phyloP scores from a whole-genome alignment of 2,329 filamentous ascomycete genomes.

The Ascochyta fabae region DNA sequence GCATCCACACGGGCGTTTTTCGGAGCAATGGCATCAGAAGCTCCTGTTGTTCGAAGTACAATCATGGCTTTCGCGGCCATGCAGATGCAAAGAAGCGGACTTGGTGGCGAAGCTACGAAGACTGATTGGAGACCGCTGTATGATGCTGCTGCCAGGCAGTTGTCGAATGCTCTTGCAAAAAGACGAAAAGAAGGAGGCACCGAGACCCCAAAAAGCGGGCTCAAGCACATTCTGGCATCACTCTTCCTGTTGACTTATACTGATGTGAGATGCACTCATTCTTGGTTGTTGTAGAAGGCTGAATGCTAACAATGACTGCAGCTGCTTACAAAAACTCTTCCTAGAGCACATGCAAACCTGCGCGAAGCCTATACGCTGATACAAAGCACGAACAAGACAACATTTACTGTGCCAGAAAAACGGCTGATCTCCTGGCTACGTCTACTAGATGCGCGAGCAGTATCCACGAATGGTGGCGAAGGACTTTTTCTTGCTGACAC shows the following conservation, averaged over 20 bases:
- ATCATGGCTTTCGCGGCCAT: slow-evolving; percentile 61
- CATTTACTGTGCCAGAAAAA: slow-evolving; percentile 49
- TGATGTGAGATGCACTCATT: slow-evolving; percentile 47
- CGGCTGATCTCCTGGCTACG: slow-evolving; percentile 63
- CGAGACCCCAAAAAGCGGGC: slow-evolving; percentile 18
- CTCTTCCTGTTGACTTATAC: slow-evolving; percentile 63
- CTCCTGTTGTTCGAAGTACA: slow-evolving; percentile 56
- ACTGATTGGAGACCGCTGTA: slow-evolving; percentile 44
- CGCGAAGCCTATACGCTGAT: slow-evolving; percentile 59
- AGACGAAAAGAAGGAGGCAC: slow-evolving; percentile 20
- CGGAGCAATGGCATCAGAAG: slow-evolving; percentile 56
- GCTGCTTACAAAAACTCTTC: slow-evolving; percentile 37
- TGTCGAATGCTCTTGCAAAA: slow-evolving; percentile 28
- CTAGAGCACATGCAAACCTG: slow-evolving; percentile 58
- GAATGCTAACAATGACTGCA: slow-evolving; percentile 25
- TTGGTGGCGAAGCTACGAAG: slow-evolving; percentile 41
- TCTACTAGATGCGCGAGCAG: slow-evolving; percentile 62
- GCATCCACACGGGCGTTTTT: slow-evolving; percentile 57
- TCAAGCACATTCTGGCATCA: slow-evolving; percentile 57
- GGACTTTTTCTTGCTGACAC: slow-evolving; percentile 60
- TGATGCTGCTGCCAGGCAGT: slow-evolving; percentile 37
- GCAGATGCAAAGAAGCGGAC: slow-evolving; percentile 45
- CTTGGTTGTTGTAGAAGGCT: slow-evolving; percentile 11
- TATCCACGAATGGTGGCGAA: slow-evolving; percentile 62
- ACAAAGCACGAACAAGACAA: slow-evolving; percentile 36